Conservation (phyloP, 129 eudicot species). For the Mikania micrantha region DNA sequence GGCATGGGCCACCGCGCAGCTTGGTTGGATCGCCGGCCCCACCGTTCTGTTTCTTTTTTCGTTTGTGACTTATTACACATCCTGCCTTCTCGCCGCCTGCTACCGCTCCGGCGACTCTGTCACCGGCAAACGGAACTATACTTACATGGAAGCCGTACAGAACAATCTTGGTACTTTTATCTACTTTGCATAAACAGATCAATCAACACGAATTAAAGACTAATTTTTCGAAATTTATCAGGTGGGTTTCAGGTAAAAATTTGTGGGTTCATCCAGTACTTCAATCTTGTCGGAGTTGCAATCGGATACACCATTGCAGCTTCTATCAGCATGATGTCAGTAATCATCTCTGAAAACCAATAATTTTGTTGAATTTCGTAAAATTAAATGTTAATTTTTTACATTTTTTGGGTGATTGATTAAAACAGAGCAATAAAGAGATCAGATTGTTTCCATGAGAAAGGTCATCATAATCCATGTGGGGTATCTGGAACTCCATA, state of each 20-base stretch:
- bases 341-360: not conserved
- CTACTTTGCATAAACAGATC: no score
- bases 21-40: constrained; percentile 98
- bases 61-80: constrained; percentile 87
- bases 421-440: constrained; percentile 76
- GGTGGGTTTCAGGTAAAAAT: constrained; percentile 83
- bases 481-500: constrained; percentile 65
- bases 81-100: constrained; percentile 72
- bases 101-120: constrained; percentile 72
- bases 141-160: constrained; percentile 91
- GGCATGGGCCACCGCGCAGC: constrained; percentile 97
- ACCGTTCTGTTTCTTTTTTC: constrained; percentile 72
- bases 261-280: constrained; percentile 83
- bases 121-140: constrained; percentile 78
- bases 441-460: constrained; percentile 75
- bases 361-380: not conserved
- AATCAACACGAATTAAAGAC: no score
- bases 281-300: constrained; percentile 92
- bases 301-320: constrained; percentile 97
- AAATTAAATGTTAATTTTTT: not conserved
- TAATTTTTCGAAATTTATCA: no score
- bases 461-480: constrained; percentile 52
- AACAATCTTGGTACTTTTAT: constrained; percentile 74
- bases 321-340: constrained; percentile 86
- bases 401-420: not conserved